Conservation (phyloP, 2,329 filamentous ascomycete genomes). For the Botrytis byssoidea region DNA sequence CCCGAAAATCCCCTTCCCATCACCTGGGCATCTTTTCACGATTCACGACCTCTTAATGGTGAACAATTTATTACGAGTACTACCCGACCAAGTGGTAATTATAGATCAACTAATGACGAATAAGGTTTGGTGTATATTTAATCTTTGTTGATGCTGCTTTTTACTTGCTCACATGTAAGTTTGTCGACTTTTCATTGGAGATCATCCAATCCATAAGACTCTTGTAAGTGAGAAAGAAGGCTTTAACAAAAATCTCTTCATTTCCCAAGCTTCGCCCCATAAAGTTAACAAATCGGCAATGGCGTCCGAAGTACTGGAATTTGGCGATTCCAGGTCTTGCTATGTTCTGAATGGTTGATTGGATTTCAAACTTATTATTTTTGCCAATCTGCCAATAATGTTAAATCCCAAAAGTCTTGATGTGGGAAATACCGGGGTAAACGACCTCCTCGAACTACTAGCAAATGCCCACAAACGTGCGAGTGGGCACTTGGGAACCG, state of each 20-base stretch:
- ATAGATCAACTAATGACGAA: not conserved
- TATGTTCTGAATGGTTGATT: not conserved
- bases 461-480: not conserved
- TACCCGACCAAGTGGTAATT: not conserved
- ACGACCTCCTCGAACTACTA: not conserved
- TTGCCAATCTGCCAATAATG: not conserved
- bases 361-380: not conserved
- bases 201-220: not conserved
- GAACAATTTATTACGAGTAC: not conserved
- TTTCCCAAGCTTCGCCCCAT: not conserved
- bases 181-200: not conserved
- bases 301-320: slow-evolving; percentile 7
- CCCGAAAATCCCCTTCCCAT: not conserved
- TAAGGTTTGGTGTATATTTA: not conserved
- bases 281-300: not conserved
- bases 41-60: not conserved
- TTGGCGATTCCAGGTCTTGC: not conserved
- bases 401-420: not conserved
- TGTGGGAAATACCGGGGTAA: slow-evolving; percentile 7
- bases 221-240: not conserved
- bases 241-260: slow-evolving; percentile 10
- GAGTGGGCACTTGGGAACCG: not conserved
- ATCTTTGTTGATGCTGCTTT: not conserved
- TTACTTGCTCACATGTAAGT: slow-evolving; percentile 2
- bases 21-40: not conserved